Percentiles rank a stretch among this genome's conserved stretches.
Evolutionary conservation across 2,329 filamentous ascomycete genomes (phyloP).

Genomic region (Aureobasidium sp.): DNA sequence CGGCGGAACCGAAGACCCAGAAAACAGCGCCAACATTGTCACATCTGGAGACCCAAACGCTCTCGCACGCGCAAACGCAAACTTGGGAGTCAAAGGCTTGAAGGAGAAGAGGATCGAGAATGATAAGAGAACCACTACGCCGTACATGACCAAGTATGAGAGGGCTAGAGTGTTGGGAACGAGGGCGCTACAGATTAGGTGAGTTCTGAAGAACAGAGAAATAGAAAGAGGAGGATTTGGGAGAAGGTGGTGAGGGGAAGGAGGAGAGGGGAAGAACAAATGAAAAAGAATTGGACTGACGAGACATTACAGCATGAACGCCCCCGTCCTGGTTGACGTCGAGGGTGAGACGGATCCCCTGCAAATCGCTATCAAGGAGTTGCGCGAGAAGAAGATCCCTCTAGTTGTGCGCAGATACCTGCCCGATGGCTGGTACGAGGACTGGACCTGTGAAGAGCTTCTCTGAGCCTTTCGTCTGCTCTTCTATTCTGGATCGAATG

Average conservation of each 20-base stretch:
- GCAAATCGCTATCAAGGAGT: constrained; percentile 97
- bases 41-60: constrained; percentile 59
- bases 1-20: constrained; percentile 31
- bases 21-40: constrained; percentile 46
- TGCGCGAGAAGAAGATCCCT: constrained; percentile 99
- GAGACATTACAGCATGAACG: constrained; percentile 80
- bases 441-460: constrained; percentile 99
- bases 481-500: neutral
- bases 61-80: constrained; percentile 49
- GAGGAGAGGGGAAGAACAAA: too few relatives aligned
- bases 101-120: constrained; percentile 90
- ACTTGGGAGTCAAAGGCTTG: constrained; percentile 59
- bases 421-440: constrained; percentile 99
- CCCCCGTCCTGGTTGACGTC: constrained; percentile 94
- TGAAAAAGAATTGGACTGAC: constrained; percentile 11
- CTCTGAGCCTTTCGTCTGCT: constrained; percentile 49
- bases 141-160: constrained; percentile 99
- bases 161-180: constrained; percentile 93
- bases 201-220: constrained; percentile 34
- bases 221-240: neutral
- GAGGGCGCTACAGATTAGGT: constrained; percentile 96
- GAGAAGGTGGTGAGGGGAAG: too few relatives aligned
- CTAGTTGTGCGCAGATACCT: constrained; percentile 95
- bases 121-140: constrained; percentile 90
- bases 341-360: constrained; percentile 98